Evolutionary conservation across 2,329 filamentous ascomycete genomes (phyloP), one percentile per base, ranked within the genome.

Genomic region (Cytospora piceae): DNA sequence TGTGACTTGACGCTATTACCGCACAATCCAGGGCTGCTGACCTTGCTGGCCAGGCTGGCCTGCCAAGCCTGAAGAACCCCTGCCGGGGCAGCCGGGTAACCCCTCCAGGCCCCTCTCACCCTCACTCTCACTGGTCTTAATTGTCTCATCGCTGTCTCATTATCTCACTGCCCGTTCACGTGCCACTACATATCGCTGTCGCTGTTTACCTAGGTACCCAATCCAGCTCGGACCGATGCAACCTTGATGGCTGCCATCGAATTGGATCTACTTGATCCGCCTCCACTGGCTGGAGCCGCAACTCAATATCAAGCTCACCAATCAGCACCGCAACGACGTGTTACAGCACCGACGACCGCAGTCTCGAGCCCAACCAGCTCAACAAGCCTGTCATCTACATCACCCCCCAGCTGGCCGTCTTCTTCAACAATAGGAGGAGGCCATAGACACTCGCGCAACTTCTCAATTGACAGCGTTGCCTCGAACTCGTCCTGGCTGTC

Each of bases 401-500:
- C 61, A 2, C 11, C 31, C 12, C 58, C 51, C 14, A 31, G 20
- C 6, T 64, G 67, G 64, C 39, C 58, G 6, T 51, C 15, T 14
- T 55, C 15, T 14, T 54, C 57, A 12, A 17, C 61, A 7, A 22
- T n/a, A 6, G 46, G 27, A 27, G n/a, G 53, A 4, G 4, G 31
- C n/a, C 31, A 34, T 29, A 27, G 54, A 2, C 55, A 58, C 51
- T 8, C 29, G 15, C 66, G 49, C 51, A 49, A 7, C 61, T 27
- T 46, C 32, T 68, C 67, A 1, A 32, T 58, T 51, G 58, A 54
- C 39, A 68, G 61, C 4, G 20, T 57, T 22, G 17, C 51, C 20
- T 67, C 67, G 20, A 55, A 64, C 65, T 17, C 55, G 29, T 67
- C 65, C 24, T 60, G 53, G 24, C 31, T 42, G 2, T 67, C 63